Percentiles rank a stretch among this genome's conserved stretches.
Evolutionary conservation across 2,329 filamentous ascomycete species (phyloP).

Genomic region (Pezicula radicicola): DNA sequence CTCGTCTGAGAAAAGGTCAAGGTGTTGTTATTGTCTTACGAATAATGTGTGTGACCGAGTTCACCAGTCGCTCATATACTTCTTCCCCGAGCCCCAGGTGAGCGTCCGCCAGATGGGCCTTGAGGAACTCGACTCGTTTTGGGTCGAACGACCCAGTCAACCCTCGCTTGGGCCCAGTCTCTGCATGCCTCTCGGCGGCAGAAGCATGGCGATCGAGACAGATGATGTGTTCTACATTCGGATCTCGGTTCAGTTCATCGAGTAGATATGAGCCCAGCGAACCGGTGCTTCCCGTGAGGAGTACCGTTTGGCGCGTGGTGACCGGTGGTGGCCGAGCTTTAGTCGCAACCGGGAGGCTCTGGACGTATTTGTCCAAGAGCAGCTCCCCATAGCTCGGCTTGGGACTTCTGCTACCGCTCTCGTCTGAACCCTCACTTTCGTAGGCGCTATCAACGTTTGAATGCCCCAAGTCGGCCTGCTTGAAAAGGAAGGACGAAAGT

Average conservation of each 20-base stretch:
- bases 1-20: neutral
- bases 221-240: constrained; percentile 37
- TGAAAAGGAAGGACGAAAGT: constrained; percentile 5
- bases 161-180: constrained; percentile 34
- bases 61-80: constrained; percentile 5
- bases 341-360: constrained; percentile 5
- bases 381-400: constrained; percentile 1
- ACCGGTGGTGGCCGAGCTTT: neutral
- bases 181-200: constrained; percentile 37
- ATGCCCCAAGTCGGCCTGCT: constrained; percentile 1
- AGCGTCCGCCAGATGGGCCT: constrained; percentile 42
- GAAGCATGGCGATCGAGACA: constrained; percentile 41
- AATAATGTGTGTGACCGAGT: constrained; percentile 35
- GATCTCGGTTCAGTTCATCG: constrained; percentile 29
- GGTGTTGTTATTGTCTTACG: neutral
- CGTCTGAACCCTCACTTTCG: constrained; percentile 2
- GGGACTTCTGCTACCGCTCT: neutral
- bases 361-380: constrained; percentile 5
- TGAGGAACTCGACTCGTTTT: constrained; percentile 42
- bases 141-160: constrained; percentile 24
- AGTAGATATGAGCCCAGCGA: constrained; percentile 45
- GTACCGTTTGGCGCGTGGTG: constrained; percentile 9
- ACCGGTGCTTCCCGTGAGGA: constrained; percentile 46
- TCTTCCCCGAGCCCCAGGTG: constrained; percentile 42
- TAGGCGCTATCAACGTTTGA: constrained; percentile 7